Base-by-base conservation (phyloP, 352 stramenopile genomes). In the Aphanomyces astaci region DNA sequence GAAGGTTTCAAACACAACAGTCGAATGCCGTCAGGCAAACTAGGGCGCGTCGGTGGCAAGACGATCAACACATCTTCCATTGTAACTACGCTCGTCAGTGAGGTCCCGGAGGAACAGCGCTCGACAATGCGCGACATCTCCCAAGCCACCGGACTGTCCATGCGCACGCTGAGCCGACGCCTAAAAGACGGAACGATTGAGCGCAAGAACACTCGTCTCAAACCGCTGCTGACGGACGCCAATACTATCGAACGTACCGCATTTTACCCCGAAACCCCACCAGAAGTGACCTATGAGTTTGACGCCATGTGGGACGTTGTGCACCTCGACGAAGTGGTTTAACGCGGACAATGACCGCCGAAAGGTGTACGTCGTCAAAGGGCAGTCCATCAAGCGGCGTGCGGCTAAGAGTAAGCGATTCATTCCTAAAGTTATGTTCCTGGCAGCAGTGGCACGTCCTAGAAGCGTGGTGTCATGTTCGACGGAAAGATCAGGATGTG, bases 351-450 rank as follows among this genome's bases (percentile, higher is more conserved):
- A 53, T 7, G 45, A 53, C 45, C 45, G 22, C 45, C 9, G 45
- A 10, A 53, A 53, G 45, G 45, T 53, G 5, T 70, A 73, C 27
- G 22, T 75, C 2, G 39, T 73, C 2, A 25, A 48, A 0, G 53
- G 48, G 1, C 71, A 81, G 40, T 13, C 51, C 1, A 22, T 39
- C 4, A 71, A 60, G 2, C 31, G 72, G 24, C 45, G 22, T 0
- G 40, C 36, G 2, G 54, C 71, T 0, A 15, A 45, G 0, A 76
- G 71, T 30, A 79, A 79, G 22, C 28, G 53, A 3, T 72, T 60
- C 62, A 78, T 79, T 7, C 70, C 52, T 9, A 76, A 75, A 60
- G 72, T 75, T 0, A 74, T 79, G 70, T 74, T 76, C n/a, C 4
- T 75, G 0, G 66, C 63, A 0, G 72, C 59, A 0, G 65, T 75